Base-by-base conservation (phyloP, 805 yeast species). In the Wickerhamiella shivajii region DNA sequence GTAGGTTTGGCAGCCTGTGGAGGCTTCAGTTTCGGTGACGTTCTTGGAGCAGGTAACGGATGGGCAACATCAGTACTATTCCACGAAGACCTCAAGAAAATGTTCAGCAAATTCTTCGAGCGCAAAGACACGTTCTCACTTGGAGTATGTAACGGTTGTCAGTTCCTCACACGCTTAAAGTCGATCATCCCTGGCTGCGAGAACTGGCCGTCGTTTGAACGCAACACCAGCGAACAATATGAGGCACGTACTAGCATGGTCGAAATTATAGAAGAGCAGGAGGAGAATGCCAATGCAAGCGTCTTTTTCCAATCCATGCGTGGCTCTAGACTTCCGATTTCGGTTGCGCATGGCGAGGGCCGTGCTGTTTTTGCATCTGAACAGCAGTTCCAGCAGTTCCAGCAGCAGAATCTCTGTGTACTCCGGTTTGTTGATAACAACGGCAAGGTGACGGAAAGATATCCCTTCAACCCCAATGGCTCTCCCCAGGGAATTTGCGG, bases 101-200 rank as follows among this genome's bases (percentile, higher is more conserved):
- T 81, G 60, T 90, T 90, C 56, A 58, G 62, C 43, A 66, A 60
- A 31, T 90, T 90, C 57, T 90, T 90, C 71, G 78, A 71, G 35
- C 75, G 98, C 59, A 63, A 64, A 13, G 93, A 90, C 54, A 90
- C 98, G 0, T 90, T 90, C 63, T 93, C 97, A 3, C 74, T 90
- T 47, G 98, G 98, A 58, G 93, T 93, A 30, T 90, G 98, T 69
- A 90, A 90, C 56, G 98, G 98, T 41, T 90, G 98, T 62, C 98
- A 90, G 59, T 90, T 90, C 65, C 60, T 90, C 50, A 75, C 93
- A 40, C 75, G 84, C 59, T 69, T 90, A 41, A 79, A 81, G 46
- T 74, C 69, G 42, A 61, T 84, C 47, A 83, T 90, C 42, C 97
- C 97, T 23, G 97, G 97, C 31, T 71, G 90, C 36, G 93, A 79